Evolutionary conservation across 257 asterid genomes (phyloP).

Genomic region (Anisodus acutangulus): DNA sequence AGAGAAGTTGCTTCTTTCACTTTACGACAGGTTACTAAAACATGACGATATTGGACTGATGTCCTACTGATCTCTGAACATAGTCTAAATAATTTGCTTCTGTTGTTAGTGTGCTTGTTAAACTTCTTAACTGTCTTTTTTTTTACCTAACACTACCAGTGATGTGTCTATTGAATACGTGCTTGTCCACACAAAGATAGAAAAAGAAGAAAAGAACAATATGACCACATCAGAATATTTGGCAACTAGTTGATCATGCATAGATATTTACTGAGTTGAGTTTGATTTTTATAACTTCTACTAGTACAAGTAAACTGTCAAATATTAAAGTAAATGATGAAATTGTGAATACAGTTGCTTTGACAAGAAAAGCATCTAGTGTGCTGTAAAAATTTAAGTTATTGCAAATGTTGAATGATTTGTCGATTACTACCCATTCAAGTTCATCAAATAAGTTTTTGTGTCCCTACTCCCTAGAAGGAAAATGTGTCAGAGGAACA

Average conservation of each 20-base stretch:
- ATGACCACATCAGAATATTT: slow-evolving; percentile 14
- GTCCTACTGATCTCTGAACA: slow-evolving; percentile 1
- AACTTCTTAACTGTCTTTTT: not conserved
- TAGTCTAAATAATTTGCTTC: not conserved
- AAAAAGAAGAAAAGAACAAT: not conserved
- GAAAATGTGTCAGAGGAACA: not conserved
- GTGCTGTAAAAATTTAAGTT: not conserved
- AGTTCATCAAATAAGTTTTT: not conserved
- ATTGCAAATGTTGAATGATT: slow-evolving; percentile 19
- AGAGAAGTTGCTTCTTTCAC: not conserved
- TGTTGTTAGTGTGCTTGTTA: not conserved
- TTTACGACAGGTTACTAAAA: slow-evolving; percentile 5
- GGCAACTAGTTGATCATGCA: not conserved
- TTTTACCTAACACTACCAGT: not conserved
- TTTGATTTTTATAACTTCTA: not conserved
- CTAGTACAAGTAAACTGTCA: not conserved
- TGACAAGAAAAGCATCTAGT: not conserved
- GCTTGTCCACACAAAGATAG: not conserved
- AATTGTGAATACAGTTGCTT: not conserved
- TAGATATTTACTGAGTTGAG: not conserved
- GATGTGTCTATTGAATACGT: not conserved
- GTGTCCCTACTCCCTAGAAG: not conserved
- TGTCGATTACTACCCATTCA: not conserved
- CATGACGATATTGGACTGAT: not conserved
- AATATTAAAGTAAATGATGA: not conserved